Evolutionary conservation across 1,284 basidiomycete species (phyloP).

Genomic region (Trametes pubescens): DNA sequence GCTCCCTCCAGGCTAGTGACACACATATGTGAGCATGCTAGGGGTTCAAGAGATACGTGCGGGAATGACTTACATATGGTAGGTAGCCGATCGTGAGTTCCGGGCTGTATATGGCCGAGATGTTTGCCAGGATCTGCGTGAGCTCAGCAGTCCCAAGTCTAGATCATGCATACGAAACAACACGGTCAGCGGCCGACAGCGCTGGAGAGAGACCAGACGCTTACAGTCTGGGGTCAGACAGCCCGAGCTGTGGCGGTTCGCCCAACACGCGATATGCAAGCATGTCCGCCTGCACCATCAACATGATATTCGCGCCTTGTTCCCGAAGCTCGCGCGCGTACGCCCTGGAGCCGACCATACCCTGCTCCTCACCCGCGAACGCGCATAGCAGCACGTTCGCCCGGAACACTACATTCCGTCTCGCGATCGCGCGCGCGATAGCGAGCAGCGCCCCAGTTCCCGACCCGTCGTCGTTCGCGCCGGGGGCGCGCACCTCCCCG

Average conservation of each 20-base stretch:
- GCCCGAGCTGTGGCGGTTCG: slow-evolving; percentile 83
- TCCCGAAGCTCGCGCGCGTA: slow-evolving; percentile 64
- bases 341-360: slow-evolving; percentile 68
- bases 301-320: slow-evolving; percentile 68
- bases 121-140: slow-evolving; percentile 74
- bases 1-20: slow-evolving; percentile 77
- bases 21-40: not conserved
- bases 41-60: no score
- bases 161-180: not conserved
- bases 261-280: slow-evolving; percentile 76
- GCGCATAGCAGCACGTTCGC: slow-evolving; percentile 73
- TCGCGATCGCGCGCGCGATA: slow-evolving; percentile 75
- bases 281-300: slow-evolving; percentile 93
- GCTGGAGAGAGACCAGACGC: slow-evolving; percentile 29
- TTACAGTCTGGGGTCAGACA: slow-evolving; percentile 59
- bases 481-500: slow-evolving; percentile 76
- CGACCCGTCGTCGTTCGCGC: slow-evolving; percentile 87
- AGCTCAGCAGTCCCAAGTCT: slow-evolving; percentile 85
- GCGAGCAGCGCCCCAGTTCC: slow-evolving; percentile 76
- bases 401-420: slow-evolving; percentile 67
- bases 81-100: slow-evolving; percentile 82
- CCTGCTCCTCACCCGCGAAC: slow-evolving; percentile 81
- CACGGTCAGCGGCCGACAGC: no score
- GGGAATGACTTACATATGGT: slow-evolving; percentile 47
- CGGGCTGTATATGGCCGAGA: slow-evolving; percentile 81